These are phyloP conservation scores for Fulvia fulva DNA, from an alignment of 2,329 filamentous ascomycete genomes.

Conservation along the genomic window DNA sequence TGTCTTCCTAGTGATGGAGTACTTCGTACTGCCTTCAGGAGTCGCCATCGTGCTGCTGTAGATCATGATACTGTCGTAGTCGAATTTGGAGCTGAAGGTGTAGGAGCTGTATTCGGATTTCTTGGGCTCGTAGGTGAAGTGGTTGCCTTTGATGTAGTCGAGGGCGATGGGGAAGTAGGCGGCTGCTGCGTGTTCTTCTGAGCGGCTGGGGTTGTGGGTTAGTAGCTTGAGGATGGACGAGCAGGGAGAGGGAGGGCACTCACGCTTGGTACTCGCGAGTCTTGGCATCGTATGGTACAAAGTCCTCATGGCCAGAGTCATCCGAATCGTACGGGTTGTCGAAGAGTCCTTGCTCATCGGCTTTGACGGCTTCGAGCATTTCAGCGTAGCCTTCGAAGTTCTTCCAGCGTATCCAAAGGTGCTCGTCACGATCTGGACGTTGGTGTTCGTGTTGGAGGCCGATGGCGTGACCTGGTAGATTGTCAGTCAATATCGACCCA, in stretches of 20 bases:
- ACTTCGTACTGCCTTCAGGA: not conserved
- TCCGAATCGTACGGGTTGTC: not conserved
- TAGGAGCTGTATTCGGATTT: not conserved
- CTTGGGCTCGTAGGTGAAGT: not conserved
- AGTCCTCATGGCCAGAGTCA: not conserved
- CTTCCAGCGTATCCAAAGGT: slow-evolving; percentile 7
- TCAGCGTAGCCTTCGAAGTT: slow-evolving; percentile 9
- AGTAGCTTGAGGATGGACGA: not conserved
- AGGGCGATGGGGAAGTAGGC: not conserved
- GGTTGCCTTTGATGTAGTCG: not conserved
- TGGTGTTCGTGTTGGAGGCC: slow-evolving; percentile 20
- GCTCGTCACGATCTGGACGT: slow-evolving; percentile 15
- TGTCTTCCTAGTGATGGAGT: not conserved
- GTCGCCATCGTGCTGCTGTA: not conserved
- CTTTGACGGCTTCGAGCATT: not conserved
- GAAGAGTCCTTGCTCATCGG: not conserved
- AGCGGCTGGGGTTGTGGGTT: not conserved
- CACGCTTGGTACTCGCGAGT: not conserved
- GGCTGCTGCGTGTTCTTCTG: not conserved
- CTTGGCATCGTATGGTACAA: not conserved
- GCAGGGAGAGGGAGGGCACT: not conserved
- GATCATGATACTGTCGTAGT: slow-evolving; percentile 49
- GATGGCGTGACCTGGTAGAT: slow-evolving; percentile 14
- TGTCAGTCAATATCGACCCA: not conserved
- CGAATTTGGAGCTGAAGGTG: slow-evolving; percentile 15